Percentiles rank a stretch among this genome's conserved stretches.
Evolutionary conservation across 306 rosid genomes (phyloP).

Genomic region (Dryas drummondii): DNA sequence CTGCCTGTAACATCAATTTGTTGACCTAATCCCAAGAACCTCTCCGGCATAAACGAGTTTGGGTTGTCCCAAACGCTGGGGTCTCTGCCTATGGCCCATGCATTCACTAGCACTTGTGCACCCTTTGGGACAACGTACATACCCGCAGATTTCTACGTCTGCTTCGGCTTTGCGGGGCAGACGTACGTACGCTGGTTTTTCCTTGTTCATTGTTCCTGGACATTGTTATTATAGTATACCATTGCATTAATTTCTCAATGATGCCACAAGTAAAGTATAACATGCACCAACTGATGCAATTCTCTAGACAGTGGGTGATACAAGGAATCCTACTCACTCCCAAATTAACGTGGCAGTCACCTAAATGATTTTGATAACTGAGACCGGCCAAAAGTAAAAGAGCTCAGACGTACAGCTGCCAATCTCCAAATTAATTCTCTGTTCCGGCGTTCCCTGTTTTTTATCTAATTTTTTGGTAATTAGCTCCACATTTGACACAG

Average conservation of each 20-base stretch:
- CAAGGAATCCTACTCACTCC: neutral
- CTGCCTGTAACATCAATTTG: conserved; percentile 21
- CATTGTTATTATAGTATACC: neutral
- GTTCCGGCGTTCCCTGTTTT: too few species aligned
- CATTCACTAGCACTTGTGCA: conserved; percentile 27
- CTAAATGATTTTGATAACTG: too few species aligned
- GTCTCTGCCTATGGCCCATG: conserved; percentile 32
- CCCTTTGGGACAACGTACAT: conserved; percentile 18
- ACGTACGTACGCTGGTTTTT: too few species aligned
- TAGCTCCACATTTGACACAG: too few species aligned
- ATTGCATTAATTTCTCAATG: neutral
- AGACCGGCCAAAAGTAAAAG: too few species aligned
- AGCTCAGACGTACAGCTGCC: too few species aligned
- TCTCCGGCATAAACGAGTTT: conserved; percentile 13
- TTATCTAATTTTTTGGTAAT: too few species aligned
- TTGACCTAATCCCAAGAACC: conserved; percentile 15
- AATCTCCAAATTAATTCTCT: too few species aligned
- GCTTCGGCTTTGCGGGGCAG: conserved; percentile 14
- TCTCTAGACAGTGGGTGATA: neutral
- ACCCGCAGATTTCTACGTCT: conserved; percentile 21
- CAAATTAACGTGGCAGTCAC: neutral
- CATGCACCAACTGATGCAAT: neutral
- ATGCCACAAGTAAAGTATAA: neutral
- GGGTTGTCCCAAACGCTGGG: conserved; percentile 17
- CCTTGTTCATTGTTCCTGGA: too few species aligned